phyloP scores from a whole-genome alignment of 2,329 filamentous ascomycete genomes.

The Xylaria sp. region DNA sequence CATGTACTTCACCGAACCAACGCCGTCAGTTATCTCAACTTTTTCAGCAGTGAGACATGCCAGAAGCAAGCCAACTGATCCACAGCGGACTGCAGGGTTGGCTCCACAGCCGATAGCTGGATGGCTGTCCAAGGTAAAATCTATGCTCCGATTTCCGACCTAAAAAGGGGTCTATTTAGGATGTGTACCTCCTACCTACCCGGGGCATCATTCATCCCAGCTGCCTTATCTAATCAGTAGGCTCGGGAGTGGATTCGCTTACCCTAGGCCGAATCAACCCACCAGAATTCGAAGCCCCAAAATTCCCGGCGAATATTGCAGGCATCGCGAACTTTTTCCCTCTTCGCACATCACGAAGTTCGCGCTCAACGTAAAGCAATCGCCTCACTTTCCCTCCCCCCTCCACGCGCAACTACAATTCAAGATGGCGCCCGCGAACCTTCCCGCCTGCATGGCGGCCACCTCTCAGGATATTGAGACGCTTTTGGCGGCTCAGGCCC shows the following conservation, averaged over 20 bases:
- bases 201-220: conserved; percentile 11
- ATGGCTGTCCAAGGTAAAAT: conserved; percentile 18
- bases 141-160: conserved; percentile 16
- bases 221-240: conserved; percentile 5
- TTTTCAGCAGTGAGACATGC: conserved; percentile 24
- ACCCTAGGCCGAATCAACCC: conserved; percentile 38
- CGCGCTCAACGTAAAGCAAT: conserved; percentile 44
- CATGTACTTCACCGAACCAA: conserved; percentile 8
- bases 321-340: conserved; percentile 57
- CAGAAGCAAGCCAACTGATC: conserved; percentile 19
- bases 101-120: conserved; percentile 1
- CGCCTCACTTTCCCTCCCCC: conserved; percentile 45
- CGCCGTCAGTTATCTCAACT: conserved; percentile 21
- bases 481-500: conserved; percentile 95
- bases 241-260: conserved; percentile 33
- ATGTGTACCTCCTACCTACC: background rate
- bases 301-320: conserved; percentile 35
- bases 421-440: conserved; percentile 95
- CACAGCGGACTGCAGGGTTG: conserved; percentile 10
- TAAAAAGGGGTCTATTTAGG: conserved; percentile 7
- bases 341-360: conserved; percentile 46
- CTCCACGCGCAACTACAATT: conserved; percentile 50
- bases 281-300: conserved; percentile 40
- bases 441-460: conserved; percentile 95
- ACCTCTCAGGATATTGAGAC: conserved; percentile 99